Conservation (phyloP, 208 protist genomes). For the Acanthamoeba divionensis region DNA sequence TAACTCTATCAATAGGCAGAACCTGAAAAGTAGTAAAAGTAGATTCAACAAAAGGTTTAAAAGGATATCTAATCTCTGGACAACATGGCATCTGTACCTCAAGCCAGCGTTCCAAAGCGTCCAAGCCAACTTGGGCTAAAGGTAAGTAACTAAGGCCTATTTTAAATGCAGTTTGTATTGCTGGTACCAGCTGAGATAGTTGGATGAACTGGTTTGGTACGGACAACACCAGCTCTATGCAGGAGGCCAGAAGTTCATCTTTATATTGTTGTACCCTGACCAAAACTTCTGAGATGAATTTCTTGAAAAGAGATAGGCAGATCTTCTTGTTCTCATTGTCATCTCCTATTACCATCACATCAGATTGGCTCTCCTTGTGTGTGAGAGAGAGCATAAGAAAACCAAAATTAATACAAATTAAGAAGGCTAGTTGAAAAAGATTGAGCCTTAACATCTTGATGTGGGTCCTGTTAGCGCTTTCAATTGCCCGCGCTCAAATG, state of each 20-base stretch:
- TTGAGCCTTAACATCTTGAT: too few relatives aligned
- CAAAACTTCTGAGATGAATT: conserved; percentile 43
- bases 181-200: conserved; percentile 48
- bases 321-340: conserved; percentile 39
- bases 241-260: conserved; percentile 32
- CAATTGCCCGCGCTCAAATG: too few relatives aligned
- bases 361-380: background rate
- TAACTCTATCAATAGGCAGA: conserved; percentile 41
- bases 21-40: background rate
- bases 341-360: conserved; percentile 11
- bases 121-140: conserved; percentile 66
- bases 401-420: background rate
- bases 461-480: too few relatives aligned
- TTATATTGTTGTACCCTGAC: conserved; percentile 52
- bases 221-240: conserved; percentile 46
- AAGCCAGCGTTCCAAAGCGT: conserved; percentile 71
- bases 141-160: conserved; percentile 70
- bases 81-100: background rate
- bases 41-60: background rate
- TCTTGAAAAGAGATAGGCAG: conserved; percentile 44
- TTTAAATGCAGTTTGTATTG: conserved; percentile 63
- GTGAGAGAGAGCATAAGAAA: background rate
- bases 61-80: background rate
- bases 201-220: conserved; percentile 49
- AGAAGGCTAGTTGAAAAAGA: background rate